phyloP scores from a whole-genome alignment of 352 stramenopile species.

The Elongisporangium anandrum region DNA sequence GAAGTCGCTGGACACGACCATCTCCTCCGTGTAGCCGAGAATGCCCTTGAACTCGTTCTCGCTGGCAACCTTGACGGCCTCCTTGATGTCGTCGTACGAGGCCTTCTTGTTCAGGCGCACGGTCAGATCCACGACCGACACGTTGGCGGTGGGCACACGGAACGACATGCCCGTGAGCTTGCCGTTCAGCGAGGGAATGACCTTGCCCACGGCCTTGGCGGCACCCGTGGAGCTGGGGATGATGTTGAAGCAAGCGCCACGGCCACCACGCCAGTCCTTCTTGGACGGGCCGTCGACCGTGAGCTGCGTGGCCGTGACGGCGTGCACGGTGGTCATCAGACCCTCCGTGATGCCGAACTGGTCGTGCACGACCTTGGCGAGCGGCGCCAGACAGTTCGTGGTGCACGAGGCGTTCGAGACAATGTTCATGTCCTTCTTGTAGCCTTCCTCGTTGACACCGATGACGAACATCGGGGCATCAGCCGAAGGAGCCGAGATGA shows the following conservation, averaged over 20 bases:
- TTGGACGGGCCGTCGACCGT: constrained; percentile 97
- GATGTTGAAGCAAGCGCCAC: constrained; percentile 98
- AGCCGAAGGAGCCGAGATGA: constrained; percentile 97
- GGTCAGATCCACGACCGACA: constrained; percentile 90
- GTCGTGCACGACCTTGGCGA: constrained; percentile 99
- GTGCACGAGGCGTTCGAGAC: constrained; percentile 99
- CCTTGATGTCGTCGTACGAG: constrained; percentile 98
- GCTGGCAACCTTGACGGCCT: constrained; percentile 91
- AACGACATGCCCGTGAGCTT: constrained; percentile 93
- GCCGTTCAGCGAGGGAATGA: constrained; percentile 93
- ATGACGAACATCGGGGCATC: constrained; percentile 99
- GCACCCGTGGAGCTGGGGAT: constrained; percentile 98
- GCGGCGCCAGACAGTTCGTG: constrained; percentile 98
- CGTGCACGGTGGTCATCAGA: constrained; percentile 99
- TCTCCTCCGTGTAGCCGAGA: constrained; percentile 97
- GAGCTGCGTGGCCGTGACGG: constrained; percentile 97
- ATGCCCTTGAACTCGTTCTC: constrained; percentile 96
- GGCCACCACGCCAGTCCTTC: constrained; percentile 98
- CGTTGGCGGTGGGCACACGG: constrained; percentile 87
- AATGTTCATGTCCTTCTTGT: constrained; percentile 93
- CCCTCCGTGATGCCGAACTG: constrained; percentile 98
- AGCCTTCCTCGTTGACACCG: constrained; percentile 96
- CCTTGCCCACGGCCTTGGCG: constrained; percentile 98
- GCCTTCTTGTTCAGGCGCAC: constrained; percentile 81
- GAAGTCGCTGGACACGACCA: constrained; percentile 97